phyloP scores from a whole-genome alignment of 305 asterid species.

The Solanum hybrid region DNA sequence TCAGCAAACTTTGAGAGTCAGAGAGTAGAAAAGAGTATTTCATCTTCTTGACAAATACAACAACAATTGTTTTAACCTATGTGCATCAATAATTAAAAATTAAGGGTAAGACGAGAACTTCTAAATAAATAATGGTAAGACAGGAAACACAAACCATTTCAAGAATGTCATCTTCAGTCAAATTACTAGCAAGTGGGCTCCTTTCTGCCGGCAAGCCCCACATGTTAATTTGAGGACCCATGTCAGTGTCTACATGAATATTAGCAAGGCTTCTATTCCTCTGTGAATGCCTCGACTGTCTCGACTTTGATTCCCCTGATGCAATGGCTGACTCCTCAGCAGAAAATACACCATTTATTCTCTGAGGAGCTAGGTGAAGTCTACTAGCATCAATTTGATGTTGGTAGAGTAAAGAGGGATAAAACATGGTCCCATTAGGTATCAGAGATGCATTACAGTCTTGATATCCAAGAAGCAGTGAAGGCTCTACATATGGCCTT shows the following conservation, averaged over 20 bases:
- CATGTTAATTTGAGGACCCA: slow-evolving; percentile 28
- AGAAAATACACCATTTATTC: slow-evolving; percentile 22
- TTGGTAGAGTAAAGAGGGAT: slow-evolving; percentile 50
- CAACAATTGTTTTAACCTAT: background rate
- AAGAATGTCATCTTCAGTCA: slow-evolving; percentile 86
- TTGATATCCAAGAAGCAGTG: slow-evolving; percentile 29
- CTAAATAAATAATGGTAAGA: slow-evolving; percentile 1
- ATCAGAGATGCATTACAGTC: slow-evolving; percentile 30
- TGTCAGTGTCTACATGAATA: slow-evolving; percentile 11
- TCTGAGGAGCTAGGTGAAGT: slow-evolving; percentile 40
- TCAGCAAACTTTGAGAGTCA: background rate
- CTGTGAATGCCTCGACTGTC: slow-evolving; percentile 27
- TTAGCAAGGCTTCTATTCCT: slow-evolving; percentile 25
- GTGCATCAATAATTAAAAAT: background rate
- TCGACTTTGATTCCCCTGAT: slow-evolving; percentile 23
- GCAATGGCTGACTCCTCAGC: slow-evolving; percentile 20
- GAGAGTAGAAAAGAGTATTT: background rate
- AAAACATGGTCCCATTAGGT: slow-evolving; percentile 36
- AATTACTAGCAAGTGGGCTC: slow-evolving; percentile 33
- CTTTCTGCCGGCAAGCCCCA: slow-evolving; percentile 54
- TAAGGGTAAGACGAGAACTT: background rate
- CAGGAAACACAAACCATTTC: slow-evolving; percentile 57
- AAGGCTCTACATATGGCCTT: slow-evolving; percentile 40
- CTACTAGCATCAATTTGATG: slow-evolving; percentile 58
- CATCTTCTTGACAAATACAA: background rate